Evolutionary conservation across 352 stramenopile genomes (phyloP), one percentile per base, ranked within the genome.

Genomic region (Albugo candida): DNA sequence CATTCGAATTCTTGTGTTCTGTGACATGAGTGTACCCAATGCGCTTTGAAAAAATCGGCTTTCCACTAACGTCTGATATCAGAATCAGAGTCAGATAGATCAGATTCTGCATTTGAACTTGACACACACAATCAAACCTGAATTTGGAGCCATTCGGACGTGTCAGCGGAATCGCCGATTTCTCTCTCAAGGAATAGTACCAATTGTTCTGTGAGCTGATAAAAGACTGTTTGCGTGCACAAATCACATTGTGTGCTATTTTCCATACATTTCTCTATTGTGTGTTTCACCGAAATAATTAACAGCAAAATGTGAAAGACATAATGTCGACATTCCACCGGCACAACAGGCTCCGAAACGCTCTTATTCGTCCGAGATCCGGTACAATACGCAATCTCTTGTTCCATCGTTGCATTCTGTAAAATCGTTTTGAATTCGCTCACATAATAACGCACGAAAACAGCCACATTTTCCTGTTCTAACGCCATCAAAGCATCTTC

Each of bases 301-400:
- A 82, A 67, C 36, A 86, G 43, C 2, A 86, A 63, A 31, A 89
- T 68, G 45, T 79, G 80, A 46, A 89, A 86, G 0, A 89, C 66
- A 49, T 89, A 86, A 49, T 84, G 74, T 0, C 72, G 70, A 11
- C 63, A 68, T 27, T 84, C 68, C 8, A 24, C 17, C 20, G 38
- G 38, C 24, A 31, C 24, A 3, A 31, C 24, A 31, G 24, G 3
- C 24, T 31, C 24, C 24, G 8, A 31, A 3, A 8, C 24, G 24
- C 24, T 31, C 24, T 10, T 31, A 10, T 31, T 31, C 24, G 24
- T 10, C 24, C 24, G 24, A 8, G 24, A 31, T 31, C 24, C 24
- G 8, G 24, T 31, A 31, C 24, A 31, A 3, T 31, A 3, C 8
- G 24, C 24, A 31, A 31, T 31, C 24, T 31, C 24, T 31, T 31